Conservation (phyloP, 2,329 filamentous ascomycete species). For the Chrysoporthe puriensis region DNA sequence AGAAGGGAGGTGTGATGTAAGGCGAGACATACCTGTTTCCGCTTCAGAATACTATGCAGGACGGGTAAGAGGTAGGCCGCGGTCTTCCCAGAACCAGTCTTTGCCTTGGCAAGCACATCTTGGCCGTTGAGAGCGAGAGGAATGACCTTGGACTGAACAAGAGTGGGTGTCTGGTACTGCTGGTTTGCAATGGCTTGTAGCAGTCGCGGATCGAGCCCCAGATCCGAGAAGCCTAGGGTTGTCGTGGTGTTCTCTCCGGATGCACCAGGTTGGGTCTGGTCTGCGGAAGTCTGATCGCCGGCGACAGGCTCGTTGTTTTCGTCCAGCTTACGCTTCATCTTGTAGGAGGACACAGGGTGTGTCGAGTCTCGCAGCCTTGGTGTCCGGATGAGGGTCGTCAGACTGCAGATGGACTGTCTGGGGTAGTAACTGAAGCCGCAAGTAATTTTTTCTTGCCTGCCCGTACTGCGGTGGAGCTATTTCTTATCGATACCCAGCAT, state of each 20-base stretch:
- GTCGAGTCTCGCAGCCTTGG: background rate
- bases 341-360: slow-evolving; percentile 1
- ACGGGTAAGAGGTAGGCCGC: slow-evolving; percentile 92
- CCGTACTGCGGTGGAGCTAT: background rate
- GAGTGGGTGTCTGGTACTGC: slow-evolving; percentile 84
- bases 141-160: slow-evolving; percentile 85
- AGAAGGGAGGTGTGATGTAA: background rate
- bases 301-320: slow-evolving; percentile 54
- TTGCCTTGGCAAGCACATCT: slow-evolving; percentile 89
- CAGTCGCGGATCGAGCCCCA: slow-evolving; percentile 82
- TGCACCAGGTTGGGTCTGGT: slow-evolving; percentile 33
- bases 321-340: slow-evolving; percentile 66
- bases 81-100: slow-evolving; percentile 96
- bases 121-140: slow-evolving; percentile 85
- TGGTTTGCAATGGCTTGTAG: slow-evolving; percentile 84
- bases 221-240: slow-evolving; percentile 66
- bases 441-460: slow-evolving; percentile 8
- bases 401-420: slow-evolving; percentile 1
- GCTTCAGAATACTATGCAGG: slow-evolving; percentile 80
- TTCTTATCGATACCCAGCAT: slow-evolving; percentile 4
- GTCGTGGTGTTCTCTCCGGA: slow-evolving; percentile 32
- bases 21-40: slow-evolving; percentile 62
- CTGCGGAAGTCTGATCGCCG: slow-evolving; percentile 37
- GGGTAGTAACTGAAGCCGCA: background rate
- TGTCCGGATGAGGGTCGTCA: slow-evolving; percentile 14